Percentiles rank a stretch among this genome's conserved stretches.
phyloP scores from a whole-genome alignment of 805 yeast genomes.

The Candida peoriensis region DNA sequence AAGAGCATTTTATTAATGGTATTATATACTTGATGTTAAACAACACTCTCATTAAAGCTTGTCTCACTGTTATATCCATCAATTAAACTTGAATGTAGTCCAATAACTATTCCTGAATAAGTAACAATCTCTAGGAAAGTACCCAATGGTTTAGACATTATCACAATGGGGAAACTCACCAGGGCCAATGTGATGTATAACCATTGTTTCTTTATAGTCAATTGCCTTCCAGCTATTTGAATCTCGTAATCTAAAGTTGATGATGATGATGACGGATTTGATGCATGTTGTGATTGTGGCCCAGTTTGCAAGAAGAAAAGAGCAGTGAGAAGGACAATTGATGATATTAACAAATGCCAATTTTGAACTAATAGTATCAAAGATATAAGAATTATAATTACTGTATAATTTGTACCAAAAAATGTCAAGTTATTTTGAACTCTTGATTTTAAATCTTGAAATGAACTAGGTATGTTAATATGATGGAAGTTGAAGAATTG shows the following conservation, averaged over 20 bases:
- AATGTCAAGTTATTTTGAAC: slow-evolving; percentile 6
- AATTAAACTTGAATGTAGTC: slow-evolving; percentile 7
- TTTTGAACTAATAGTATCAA: slow-evolving; percentile 8
- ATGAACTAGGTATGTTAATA: slow-evolving; percentile 2
- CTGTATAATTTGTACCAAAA: slow-evolving; percentile 14
- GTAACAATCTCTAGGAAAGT: slow-evolving; percentile 2
- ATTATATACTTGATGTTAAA: too few relatives aligned
- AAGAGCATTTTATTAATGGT: too few relatives aligned
- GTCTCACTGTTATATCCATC: slow-evolving; percentile 15
- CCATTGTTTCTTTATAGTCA: slow-evolving; percentile 3
- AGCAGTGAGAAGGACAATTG: slow-evolving; percentile 2
- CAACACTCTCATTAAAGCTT: slow-evolving; percentile 15
- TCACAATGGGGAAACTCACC: slow-evolving; percentile 2
- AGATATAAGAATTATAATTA: slow-evolving; percentile 5
- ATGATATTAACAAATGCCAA: slow-evolving; percentile 5
- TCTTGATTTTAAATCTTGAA: slow-evolving; percentile 6
- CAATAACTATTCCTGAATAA: slow-evolving; percentile 4
- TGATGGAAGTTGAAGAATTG: slow-evolving; percentile 11
- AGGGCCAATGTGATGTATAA: not conserved
- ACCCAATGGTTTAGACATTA: slow-evolving; percentile 2
- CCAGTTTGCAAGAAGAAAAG: slow-evolving; percentile 4
- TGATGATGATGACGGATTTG: too few relatives aligned
- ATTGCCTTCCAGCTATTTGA: not conserved
- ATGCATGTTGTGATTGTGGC: too few relatives aligned
- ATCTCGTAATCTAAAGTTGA: slow-evolving; percentile 3